These are phyloP conservation scores for Xylariaceae sp. DNA, from an alignment of 2,329 filamentous ascomycete genomes.

Conservation along the genomic window DNA sequence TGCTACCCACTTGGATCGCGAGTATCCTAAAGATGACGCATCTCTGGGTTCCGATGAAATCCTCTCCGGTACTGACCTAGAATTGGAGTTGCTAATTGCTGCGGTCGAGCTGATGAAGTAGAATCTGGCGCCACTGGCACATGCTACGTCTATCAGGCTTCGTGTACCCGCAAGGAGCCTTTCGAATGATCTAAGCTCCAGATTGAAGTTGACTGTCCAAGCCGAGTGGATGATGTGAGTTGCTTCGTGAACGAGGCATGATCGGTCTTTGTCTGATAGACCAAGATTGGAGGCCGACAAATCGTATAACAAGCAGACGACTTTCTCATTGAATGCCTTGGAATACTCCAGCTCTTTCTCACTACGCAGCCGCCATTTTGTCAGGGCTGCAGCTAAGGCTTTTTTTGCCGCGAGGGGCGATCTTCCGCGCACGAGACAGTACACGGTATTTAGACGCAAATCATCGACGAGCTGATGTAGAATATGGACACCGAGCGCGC, in stretches of 20 bases:
- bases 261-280: conserved; percentile 38
- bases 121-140: conserved; percentile 16
- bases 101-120: conserved; percentile 29
- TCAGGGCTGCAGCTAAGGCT: conserved; percentile 42
- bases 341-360: conserved; percentile 21
- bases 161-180: conserved; percentile 45
- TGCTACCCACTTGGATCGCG: conserved; percentile 53
- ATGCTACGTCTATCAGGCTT: conserved; percentile 44
- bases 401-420: conserved; percentile 37
- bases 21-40: conserved; percentile 48
- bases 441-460: conserved; percentile 39
- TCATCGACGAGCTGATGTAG: conserved; percentile 39
- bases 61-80: conserved; percentile 36
- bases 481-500: conserved; percentile 44
- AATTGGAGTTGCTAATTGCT: conserved; percentile 14
- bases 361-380: conserved; percentile 24
- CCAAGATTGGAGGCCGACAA: conserved; percentile 46
- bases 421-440: conserved; percentile 51
- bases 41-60: conserved; percentile 38
- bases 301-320: conserved; percentile 43
- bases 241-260: conserved; percentile 37
- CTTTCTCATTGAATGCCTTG: conserved; percentile 30
- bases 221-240: conserved; percentile 57
- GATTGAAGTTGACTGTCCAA: conserved; percentile 61
- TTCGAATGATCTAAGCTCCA: conserved; percentile 51